Evolutionary conservation across 768 basidiomycete genomes (phyloP), one percentile per base, ranked within the genome.

Genomic region (Rhodocollybia butyracea): DNA sequence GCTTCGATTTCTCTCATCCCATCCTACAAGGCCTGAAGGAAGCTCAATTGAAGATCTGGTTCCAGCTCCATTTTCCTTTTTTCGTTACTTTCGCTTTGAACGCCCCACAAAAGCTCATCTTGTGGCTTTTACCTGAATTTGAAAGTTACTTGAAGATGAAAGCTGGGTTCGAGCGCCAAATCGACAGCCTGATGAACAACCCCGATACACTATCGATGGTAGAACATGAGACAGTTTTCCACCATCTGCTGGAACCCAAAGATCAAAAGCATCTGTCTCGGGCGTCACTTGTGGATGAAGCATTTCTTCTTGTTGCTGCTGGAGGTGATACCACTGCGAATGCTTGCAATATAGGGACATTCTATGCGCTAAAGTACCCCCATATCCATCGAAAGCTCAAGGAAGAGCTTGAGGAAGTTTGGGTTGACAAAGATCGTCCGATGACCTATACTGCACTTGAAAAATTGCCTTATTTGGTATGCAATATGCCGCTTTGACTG

Each of bases 401-500:
- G 17, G 54, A 61, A 40, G 77, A 78, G 56, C 66, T 79, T 7
- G 54, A 51, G 2, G 47, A 60, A 3, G 71, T 66, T 19, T 77
- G 70, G 69, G 76, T 0, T n/a, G 69, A 71, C 24, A 58, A 63
- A 26, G 64, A 69, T 24, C 50, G 58, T 24, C 46, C 51, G 24
- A 58, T 72, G 3, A 56, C 57, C 19, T 68, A 69, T 36, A 57
- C 63, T 2, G 61, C 59, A 1, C 57, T 79, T 32, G 74, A 79
- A 61, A 70, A 68, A 34, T 57, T 78, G 40, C 74, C 78, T 6
- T 80, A 78, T 58, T 64, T 79, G 58, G 76, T 76, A 55, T 55
- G 72, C 64, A 1, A 54, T 50, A 36, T 17, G 4, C 19, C 29
- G 40, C 52, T 45, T 46, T 54, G 32, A 36, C 24, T 10, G 26